These are phyloP conservation scores for Arthromyces matolae DNA, from an alignment of 768 basidiomycete species.

Conservation along the genomic window DNA sequence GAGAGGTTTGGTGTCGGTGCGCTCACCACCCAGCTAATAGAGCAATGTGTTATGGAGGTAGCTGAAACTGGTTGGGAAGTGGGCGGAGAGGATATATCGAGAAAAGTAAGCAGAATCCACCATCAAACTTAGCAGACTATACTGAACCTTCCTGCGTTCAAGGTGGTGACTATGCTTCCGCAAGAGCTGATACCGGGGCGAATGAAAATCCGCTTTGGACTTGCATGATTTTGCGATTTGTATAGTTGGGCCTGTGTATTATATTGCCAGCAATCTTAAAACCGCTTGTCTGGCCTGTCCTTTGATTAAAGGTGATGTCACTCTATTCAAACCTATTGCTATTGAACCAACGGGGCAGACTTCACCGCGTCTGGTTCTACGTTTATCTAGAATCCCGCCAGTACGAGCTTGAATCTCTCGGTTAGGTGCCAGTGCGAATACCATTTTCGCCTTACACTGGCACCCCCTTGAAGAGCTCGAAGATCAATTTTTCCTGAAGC, in stretches of 20 bases:
- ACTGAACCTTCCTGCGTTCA: background rate
- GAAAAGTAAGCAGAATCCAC: conserved; percentile 43
- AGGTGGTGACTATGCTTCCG: conserved; percentile 38
- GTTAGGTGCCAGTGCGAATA: conserved; percentile 36
- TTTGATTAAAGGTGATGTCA: conserved; percentile 5
- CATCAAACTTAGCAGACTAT: conserved; percentile 1
- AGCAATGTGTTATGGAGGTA: conserved; percentile 56
- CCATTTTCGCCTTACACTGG: conserved; percentile 30
- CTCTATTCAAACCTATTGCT: background rate
- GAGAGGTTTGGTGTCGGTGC: conserved; percentile 54
- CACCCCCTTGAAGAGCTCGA: conserved; percentile 36
- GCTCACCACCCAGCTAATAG: conserved; percentile 54
- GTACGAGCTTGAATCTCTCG: conserved; percentile 7
- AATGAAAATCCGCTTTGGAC: conserved; percentile 21
- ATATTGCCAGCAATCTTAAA: background rate
- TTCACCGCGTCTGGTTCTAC: background rate
- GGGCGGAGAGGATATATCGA: conserved; percentile 66
- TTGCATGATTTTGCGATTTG: conserved; percentile 4
- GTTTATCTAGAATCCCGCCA: background rate
- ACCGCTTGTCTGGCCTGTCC: too few species aligned
- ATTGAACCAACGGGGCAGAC: background rate
- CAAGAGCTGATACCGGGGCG: conserved; percentile 27
- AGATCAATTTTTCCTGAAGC: conserved; percentile 49
- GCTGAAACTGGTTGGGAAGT: conserved; percentile 84
- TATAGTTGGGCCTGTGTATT: background rate